Evolutionary conservation across 129 eudicot species (phyloP).

Genomic region (Chrysanthemum makinoi): DNA sequence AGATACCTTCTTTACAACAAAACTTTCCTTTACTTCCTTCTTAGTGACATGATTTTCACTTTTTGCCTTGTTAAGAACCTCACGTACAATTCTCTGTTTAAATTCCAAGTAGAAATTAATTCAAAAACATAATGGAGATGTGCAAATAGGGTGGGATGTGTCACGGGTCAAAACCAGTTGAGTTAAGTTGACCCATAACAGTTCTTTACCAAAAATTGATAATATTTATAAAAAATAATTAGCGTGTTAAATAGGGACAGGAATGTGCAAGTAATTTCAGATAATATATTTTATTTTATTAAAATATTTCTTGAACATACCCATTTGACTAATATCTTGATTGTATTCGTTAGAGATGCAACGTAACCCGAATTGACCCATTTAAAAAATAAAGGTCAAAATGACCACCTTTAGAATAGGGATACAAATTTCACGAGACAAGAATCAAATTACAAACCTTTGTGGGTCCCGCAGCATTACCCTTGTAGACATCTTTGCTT

Average conservation of each 20-base stretch:
- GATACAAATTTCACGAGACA: not conserved
- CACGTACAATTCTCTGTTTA: conserved; percentile 71
- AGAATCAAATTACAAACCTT: conserved; percentile 51
- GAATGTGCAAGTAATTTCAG: not conserved
- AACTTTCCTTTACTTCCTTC: conserved; percentile 63
- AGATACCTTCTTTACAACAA: conserved; percentile 36
- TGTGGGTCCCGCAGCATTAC: conserved; percentile 99
- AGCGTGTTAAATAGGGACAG: not conserved
- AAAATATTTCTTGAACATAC: not conserved
- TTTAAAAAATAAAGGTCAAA: not conserved
- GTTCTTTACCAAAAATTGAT: too few species aligned
- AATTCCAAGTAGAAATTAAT: conserved; percentile 10
- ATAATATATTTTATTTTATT: not conserved
- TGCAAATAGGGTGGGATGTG: not conserved
- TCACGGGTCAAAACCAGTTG: conserved; percentile 6
- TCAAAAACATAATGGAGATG: not conserved
- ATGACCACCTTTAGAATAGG: not conserved
- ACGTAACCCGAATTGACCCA: not conserved
- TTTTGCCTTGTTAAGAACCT: conserved; percentile 51
- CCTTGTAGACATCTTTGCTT: conserved; percentile 89
- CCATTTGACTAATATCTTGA: not conserved
- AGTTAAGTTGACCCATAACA: not conserved
- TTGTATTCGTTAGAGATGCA: not conserved
- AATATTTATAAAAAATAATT: not conserved
- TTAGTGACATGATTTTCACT: conserved; percentile 45